Evolutionary conservation across 2,329 filamentous ascomycete species (phyloP), one percentile per base, ranked within the genome.

Genomic region (Trichoderma sp.): DNA sequence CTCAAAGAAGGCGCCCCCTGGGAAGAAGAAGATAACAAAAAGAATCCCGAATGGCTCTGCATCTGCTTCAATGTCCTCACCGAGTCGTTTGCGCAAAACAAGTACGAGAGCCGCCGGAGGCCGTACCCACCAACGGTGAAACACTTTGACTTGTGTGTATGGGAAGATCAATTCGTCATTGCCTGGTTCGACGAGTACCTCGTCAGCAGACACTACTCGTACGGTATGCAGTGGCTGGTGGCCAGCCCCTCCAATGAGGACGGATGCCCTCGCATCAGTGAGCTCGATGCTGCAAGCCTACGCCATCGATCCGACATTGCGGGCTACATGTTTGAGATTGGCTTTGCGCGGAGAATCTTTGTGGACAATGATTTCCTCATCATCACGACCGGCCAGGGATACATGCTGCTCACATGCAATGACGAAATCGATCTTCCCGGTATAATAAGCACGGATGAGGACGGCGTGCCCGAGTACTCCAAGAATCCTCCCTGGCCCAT

Each of bases 181-280:
- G 34, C 68, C 18, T 73, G 71, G 71, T 73, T 71, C n/a, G 71
- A 73, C 61, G 71, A 73, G 28, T 73, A 73, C 14, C 71, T 73
- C 30, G 67, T 73, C 21, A 70, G 67, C 57, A 30, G 61, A 18
- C 61, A 71, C 21, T 73, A 73, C n/a, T 58, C 68, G 6, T 71
- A 73, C 47, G 53, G 71, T 7, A 67, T 73, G 61, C 36, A 73
- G 43, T 73, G 68, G 67, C 62, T 73, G 21, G 62, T 62, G 18
- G 39, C 63, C 2, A 67, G 32, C 18, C 60, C 56, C 30, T 14
- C 61, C 8, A 28, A 65, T 2, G 68, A 64, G 6, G 39, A 56
- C 14, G 53, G 61, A 39, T 70, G 71, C 11, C 30, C 62, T 6
- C 68, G 62, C 47, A 66, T 39, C 2, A 58, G 21, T 21, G 56